Base-by-base conservation (phyloP, 129 eudicot genomes). In the Arctium minus region DNA sequence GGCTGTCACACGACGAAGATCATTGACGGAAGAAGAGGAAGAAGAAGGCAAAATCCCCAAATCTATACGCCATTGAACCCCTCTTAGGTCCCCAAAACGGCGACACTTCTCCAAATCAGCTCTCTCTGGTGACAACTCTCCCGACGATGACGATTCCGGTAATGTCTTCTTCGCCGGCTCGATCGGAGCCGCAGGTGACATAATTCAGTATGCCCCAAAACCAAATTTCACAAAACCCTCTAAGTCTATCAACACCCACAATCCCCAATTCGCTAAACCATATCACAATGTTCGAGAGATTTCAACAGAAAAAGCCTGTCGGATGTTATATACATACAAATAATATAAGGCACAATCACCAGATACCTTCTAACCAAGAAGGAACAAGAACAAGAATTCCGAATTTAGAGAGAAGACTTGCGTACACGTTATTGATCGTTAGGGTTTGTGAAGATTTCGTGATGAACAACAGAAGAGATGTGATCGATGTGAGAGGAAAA, bases 1-100 rank as follows among this genome's bases (percentile, higher is more conserved):
- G 44, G 98, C 98, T 6, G 94, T 88, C 42, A 90, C 89, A 37
- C 80, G 87, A 27, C 98, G 96, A 85, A 95, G 92, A 76, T 92
- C 91, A 69, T 95, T 93, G 12, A 92, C 64, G 2, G 92, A 82
- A 40, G 91, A 85, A 50, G 91, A 84, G 1, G 76, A 79, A 39
- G 89, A 88, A 50, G 85, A 79, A 32, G 97, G 94, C 80, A 92
- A 91, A 89, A 92, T 88, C 82, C 97, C 97, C 91, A 94, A 90
- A 92, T 91, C 90, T 11, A 94, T 87, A 40, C 98, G 97, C 97
- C 98, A 94, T 79, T 84, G 89, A 50, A 95, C 94, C 32, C 98
- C 97, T 82, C 98, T 89, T 6, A 95, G 91, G 76, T 87, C 85
- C 22, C 80, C 79, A 44, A 92, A 89, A 67, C 91, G 85, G 30